phyloP scores from a whole-genome alignment of 176 grass and related monocot species.

The Aegilops bicornis region DNA sequence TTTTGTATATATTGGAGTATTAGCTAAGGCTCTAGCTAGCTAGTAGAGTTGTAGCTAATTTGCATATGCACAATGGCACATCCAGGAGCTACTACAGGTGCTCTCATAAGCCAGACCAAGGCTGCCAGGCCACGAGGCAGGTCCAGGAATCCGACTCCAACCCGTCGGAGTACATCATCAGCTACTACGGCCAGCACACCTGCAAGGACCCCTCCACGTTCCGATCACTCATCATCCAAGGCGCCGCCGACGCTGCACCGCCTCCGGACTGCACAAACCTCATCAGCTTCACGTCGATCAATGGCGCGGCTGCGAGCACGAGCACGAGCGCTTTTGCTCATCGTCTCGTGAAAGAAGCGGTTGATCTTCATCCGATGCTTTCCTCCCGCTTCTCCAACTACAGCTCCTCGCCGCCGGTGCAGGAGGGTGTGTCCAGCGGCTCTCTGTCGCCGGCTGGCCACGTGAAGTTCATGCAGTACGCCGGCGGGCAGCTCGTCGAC shows the following conservation, averaged over 20 bases:
- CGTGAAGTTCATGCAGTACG: not conserved
- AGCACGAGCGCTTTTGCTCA: not conserved
- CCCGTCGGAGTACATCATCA: conserved; percentile 50
- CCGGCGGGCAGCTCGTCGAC: not conserved
- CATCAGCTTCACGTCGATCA: conserved; percentile 55
- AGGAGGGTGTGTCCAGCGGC: conserved; percentile 15
- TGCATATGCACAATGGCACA: not conserved
- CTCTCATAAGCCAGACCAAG: conserved; percentile 63
- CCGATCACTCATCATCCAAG: conserved; percentile 40
- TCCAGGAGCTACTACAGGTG: conserved; percentile 92
- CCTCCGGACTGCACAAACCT: not conserved
- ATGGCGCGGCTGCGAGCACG: not conserved
- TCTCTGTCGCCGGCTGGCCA: not conserved
- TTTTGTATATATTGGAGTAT: not conserved
- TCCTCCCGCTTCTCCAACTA: not conserved
- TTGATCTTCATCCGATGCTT: not conserved
- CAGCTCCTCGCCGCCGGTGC: not conserved
- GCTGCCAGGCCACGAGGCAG: conserved; percentile 64
- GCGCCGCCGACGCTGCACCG: not conserved
- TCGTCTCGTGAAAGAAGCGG: not conserved
- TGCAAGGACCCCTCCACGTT: conserved; percentile 58
- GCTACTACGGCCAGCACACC: conserved; percentile 83
- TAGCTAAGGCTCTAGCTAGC: not conserved
- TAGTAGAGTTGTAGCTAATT: not conserved
- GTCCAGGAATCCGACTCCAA: conserved; percentile 61